Evolutionary conservation across 352 stramenopile species (phyloP), one percentile per base, ranked within the genome.

Genomic region (Phytopythium helicoides): DNA sequence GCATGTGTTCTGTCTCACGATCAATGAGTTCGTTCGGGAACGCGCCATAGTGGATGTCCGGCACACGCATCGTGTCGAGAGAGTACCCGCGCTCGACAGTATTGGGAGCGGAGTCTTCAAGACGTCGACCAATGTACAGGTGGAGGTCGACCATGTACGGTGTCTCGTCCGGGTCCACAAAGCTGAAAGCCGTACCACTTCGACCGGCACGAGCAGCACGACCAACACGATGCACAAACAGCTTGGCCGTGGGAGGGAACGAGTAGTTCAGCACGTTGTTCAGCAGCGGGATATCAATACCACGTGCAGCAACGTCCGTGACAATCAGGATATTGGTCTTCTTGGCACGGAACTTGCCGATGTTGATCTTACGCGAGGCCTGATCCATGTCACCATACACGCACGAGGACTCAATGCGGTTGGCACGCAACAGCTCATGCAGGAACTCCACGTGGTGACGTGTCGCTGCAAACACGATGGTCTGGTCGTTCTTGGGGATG

Each of bases 121-220:
- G 68, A 16, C 82, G 81, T 2, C 87, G 86, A 37, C 94, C 95
- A 34, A 99, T 86, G 72, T 98, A 99, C 38, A 98, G 55, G 65
- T 98, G 89, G 33, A 99, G 58, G 67, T 99, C 97, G 21, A 99
- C 87, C 92, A 99, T 98, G 73, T 99, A 99, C 12, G 97, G 94
- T 45, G 98, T 71, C 66, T 99, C 97, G 55, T 99, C 96, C 18
- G 95, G 95, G 58, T 99, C 97, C 14, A 99, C 94, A 60, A 99
- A 87, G 66, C 78, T 98, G 68, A 97, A 98, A 26, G 96, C 97
- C 39, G 90, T 96, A 61, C 96, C 96, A 54, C 86, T 96, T 33
- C 95, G 81, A 19, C 96, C 95, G n/a, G 97, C 95, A 73, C 97
- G 82, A 4, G 96, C 97, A 26, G 96, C 97, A 62, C 97, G 94